Evolutionary conservation across 2,329 filamentous ascomycete genomes (phyloP), one percentile per base, ranked within the genome.

Genomic region (Verticillium nonalfalfae): DNA sequence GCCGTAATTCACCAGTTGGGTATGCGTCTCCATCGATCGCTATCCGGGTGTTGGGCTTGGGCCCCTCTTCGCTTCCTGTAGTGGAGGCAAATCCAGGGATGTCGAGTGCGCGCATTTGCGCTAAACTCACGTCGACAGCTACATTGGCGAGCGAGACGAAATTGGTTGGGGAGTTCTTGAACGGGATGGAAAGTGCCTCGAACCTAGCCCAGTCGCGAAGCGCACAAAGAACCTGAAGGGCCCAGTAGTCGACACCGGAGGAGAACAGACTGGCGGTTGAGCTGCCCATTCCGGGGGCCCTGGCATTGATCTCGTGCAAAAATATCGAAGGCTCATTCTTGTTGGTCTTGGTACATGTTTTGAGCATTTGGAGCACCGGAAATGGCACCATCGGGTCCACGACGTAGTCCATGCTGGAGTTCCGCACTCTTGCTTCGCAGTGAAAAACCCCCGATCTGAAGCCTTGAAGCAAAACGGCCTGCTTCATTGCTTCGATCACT

Each of bases 161-260:
- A 26, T 26, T 52, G 10, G n/a, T 26, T 3, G 45, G 45, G 3
- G 45, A 21, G 18, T 52, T 18, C n/a, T 18, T n/a, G 10, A 52
- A 6, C 10, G 45, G 45, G n/a, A 21, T 18, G 7, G 45, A 21
- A 18, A 52, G 45, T 13, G 45, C 45, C 18, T 52, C 45, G 45
- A 52, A 52, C 10, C 45, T n/a, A 7, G 18, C 21, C 45, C 45
- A 52, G n/a, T 52, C 45, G 2, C 45, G 1, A 4, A 52, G 7
- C 10, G 45, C 45, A 10, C 45, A 52, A 10, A 71, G 64, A 33
- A 72, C 52, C 34, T 67, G 63, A 34, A 72, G 58, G 5, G 68
- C 69, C 52, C 68, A 73, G 59, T 71, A 72, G 60, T 72, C 70
- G 4, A 73, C 67, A 4, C 72, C 71, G 39, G 71, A 68, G 9